Base-by-base conservation (phyloP, 2,329 filamentous ascomycete species). In the Phyllosticta citriasiana region DNA sequence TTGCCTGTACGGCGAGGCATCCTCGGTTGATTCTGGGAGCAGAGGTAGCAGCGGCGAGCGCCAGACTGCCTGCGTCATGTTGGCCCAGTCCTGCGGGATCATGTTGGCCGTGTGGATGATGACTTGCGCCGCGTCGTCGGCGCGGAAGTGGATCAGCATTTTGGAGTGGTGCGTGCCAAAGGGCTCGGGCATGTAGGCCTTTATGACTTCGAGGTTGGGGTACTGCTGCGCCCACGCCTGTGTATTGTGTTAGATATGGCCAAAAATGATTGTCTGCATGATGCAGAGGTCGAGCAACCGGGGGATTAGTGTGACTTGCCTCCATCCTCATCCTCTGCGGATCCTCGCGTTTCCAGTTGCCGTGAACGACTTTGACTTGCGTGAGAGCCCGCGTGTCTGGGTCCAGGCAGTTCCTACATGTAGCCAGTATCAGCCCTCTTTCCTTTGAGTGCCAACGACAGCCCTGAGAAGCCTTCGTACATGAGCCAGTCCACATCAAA, bases 41-140 rank as follows among this genome's bases (percentile, higher is more conserved):
- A 82, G 73, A 0, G 88, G 85, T 0, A 96, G 82, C 1, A 83
- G 70, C 0, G 89, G 89, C 0, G 89, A 93, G 57, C 77, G 79
- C 91, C 91, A 96, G 4, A 89, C 82, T 1, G 84, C 90, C 71
- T 96, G 91, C 0, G 86, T 88, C 88, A 96, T 89, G 66, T 94
- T 94, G 1, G 79, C 82, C 91, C 91, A 96, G 71, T 96, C 91
- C 60, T 86, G 85, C 3, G 80, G 70, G n/a, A 96, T 93, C 87
- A 96, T 91, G 67, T 96, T 96, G 19, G 91, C 90, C 0, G 91
- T 96, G 67, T 95, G 89, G 30, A 96, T 91, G 61, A 95, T 75
- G 5, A 96, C 77, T 73, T 95, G 88, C 0, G 87, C 88, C 0
- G 80, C 83, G 64, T 88, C 84, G 69, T 96, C 90, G 70, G 88